Conservation (phyloP, 192 early-diverging fungal genomes). For the Backusella liffmaniae region DNA sequence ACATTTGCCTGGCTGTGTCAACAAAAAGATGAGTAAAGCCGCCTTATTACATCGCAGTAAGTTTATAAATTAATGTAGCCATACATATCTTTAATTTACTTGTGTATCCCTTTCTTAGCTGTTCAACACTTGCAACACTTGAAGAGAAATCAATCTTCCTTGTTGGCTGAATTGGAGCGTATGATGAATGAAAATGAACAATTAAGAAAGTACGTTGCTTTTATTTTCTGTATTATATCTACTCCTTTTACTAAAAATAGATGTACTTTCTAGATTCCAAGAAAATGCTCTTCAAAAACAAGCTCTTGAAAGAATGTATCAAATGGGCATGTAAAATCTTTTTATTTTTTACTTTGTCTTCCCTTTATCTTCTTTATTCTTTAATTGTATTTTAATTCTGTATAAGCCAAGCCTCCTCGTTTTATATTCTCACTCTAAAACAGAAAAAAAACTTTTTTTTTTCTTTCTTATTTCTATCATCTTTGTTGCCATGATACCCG, state of each 20-base stretch:
- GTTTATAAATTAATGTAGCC: constrained; percentile 7
- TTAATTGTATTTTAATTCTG: constrained; percentile 14
- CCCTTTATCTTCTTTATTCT: constrained; percentile 4
- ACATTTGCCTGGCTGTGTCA: constrained; percentile 38
- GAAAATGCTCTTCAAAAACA: constrained; percentile 35
- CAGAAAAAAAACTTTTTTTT: not conserved
- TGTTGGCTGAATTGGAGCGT: constrained; percentile 30
- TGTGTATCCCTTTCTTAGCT: constrained; percentile 22
- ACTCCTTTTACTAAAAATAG: not conserved
- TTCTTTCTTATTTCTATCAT: not conserved
- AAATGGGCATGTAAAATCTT: constrained; percentile 22
- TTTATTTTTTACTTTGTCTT: not conserved
- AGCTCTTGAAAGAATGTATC: constrained; percentile 41
- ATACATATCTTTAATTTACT: not conserved
- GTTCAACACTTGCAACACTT: constrained; percentile 43
- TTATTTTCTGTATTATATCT: no score
- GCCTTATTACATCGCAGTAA: constrained; percentile 39
- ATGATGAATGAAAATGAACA: constrained; percentile 31
- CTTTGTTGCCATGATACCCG: not conserved
- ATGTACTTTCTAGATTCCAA: constrained; percentile 23
- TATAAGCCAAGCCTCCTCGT: constrained; percentile 2
- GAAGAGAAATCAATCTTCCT: constrained; percentile 37
- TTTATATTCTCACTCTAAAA: not conserved
- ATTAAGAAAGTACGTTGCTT: constrained; percentile 18
- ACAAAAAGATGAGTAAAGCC: constrained; percentile 47